phyloP scores from a whole-genome alignment of 495 filamentous ascomycete genomes.

The Tetracladium setigerum region DNA sequence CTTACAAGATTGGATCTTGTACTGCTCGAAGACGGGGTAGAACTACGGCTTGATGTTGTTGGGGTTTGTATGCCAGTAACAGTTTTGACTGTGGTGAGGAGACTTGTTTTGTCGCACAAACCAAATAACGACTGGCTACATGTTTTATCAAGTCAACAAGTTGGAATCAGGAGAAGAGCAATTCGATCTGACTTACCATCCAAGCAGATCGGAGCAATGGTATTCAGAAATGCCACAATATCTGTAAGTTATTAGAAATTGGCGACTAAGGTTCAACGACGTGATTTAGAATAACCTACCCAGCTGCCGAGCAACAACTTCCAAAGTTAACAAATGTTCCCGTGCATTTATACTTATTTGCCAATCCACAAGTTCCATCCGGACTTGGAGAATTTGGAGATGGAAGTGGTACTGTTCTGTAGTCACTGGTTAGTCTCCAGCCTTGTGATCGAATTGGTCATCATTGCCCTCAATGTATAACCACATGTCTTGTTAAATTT shows the following conservation, averaged over 20 bases:
- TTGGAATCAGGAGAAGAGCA: too few relatives aligned
- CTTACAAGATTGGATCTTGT: too few relatives aligned
- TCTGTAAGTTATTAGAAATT: too few relatives aligned
- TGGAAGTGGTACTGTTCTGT: slow-evolving; percentile 13
- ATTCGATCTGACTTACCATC: neutral
- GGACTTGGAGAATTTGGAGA: neutral
- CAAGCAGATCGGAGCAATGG: neutral
- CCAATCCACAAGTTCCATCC: slow-evolving; percentile 1
- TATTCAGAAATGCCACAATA: neutral
- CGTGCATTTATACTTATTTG: slow-evolving; percentile 1
- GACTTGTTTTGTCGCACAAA: slow-evolving; percentile 1
- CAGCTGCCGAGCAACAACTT: neutral
- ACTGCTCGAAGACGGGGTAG: too few relatives aligned
- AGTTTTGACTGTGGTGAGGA: too few relatives aligned
- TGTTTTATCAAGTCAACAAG: too few relatives aligned
- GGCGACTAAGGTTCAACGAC: too few relatives aligned
- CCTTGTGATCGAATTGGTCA: slow-evolving; percentile 11
- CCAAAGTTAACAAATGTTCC: neutral
- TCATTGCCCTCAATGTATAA: neutral
- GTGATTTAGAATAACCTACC: neutral
- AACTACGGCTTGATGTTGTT: too few relatives aligned
- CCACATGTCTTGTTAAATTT: neutral
- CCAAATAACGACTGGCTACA: neutral
- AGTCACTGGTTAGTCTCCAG: slow-evolving; percentile 15
- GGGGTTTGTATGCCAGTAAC: too few relatives aligned